Base-by-base conservation (phyloP, 805 yeast species). In the Ogataea philodendri region DNA sequence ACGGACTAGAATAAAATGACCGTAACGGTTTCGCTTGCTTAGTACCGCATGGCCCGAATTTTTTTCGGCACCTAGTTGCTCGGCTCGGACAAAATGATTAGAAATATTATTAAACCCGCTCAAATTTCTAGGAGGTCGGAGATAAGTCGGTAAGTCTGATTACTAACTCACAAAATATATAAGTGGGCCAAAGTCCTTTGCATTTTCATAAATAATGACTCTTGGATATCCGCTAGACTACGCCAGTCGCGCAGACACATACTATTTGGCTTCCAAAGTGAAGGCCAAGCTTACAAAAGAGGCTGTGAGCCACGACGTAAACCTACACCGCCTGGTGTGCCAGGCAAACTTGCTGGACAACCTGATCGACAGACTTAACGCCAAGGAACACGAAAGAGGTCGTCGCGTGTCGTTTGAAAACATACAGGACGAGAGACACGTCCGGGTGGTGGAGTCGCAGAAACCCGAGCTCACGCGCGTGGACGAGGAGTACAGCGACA, bases 271-370 rank as follows among this genome's bases (percentile, higher is more conserved):
- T 15, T 70, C 81, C 25, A 71, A 66, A 48, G 89, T 82, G 22
- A 76, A 82, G 52, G 50, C 68, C 13, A 81, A 79, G 61, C 69
- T 81, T 16, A 76, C 84, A 27, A 65, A 60, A 37, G 84, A 81
- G 48, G 84, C 85, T 5, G 57, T 72, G 16, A 68, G 69, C 44
- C 70, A 72, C 9, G 81, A 78, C 48, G 72, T 79, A 20, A 63
- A 76, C 35, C 65, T 81, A 32, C 66, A 84, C 31, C 62, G 66
- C 32, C 66, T 81, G 24, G 85, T 81, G 3, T 69, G 77, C 25
- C 88, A 82, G 57, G 87, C 88, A 14, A 82, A 81, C 55, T 62
- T 82, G 65, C 67, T 81, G 44, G 88, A 82, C 52, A 68, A 65
- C 42, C 54, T 81, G 34, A 78, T 82, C 73, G 84, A 75, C 50